Percentiles rank a stretch among this genome's conserved stretches.
Conservation (phyloP, 2,329 filamentous ascomycete species). For the Trichocomaceae sp. region DNA sequence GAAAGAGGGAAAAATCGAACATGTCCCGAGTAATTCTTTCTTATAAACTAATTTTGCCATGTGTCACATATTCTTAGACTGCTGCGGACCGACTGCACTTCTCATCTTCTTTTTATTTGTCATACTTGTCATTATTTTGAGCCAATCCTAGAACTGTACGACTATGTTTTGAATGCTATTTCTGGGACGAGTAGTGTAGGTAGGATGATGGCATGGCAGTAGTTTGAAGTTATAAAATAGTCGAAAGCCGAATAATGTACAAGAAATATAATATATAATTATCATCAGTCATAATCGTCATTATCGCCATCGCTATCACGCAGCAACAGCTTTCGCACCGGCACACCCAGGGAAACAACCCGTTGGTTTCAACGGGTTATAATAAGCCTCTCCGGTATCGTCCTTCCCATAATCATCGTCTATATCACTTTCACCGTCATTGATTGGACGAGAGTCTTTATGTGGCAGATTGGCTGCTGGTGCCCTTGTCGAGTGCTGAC, state of each 20-base stretch:
- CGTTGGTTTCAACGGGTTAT: conserved; percentile 48
- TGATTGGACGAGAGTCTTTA: not conserved
- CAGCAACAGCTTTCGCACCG: conserved; percentile 17
- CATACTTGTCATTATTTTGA: conserved; percentile 20
- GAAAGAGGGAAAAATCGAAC: not conserved
- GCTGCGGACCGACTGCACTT: conserved; percentile 14
- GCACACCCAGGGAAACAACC: conserved; percentile 40
- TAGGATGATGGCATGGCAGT: no score
- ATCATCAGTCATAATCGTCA: not conserved
- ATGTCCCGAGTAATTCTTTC: not conserved
- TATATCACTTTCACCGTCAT: conserved; percentile 61
- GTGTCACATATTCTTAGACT: conserved; percentile 30
- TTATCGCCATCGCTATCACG: not conserved
- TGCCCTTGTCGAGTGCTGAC: not conserved
- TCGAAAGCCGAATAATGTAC: not conserved
- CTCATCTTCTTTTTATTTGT: conserved; percentile 17
- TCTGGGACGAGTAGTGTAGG: not conserved
- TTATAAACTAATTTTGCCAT: conserved; percentile 22
- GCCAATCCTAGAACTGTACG: conserved; percentile 17
- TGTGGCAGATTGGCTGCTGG: not conserved
- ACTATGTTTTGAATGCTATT: conserved; percentile 12
- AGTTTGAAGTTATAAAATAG: not conserved
- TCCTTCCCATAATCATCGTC: conserved; percentile 56
- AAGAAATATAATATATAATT: not conserved
- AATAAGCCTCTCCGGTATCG: conserved; percentile 40